Conservation (phyloP, 2,329 filamentous ascomycete species). For the Phialophora tarda region DNA sequence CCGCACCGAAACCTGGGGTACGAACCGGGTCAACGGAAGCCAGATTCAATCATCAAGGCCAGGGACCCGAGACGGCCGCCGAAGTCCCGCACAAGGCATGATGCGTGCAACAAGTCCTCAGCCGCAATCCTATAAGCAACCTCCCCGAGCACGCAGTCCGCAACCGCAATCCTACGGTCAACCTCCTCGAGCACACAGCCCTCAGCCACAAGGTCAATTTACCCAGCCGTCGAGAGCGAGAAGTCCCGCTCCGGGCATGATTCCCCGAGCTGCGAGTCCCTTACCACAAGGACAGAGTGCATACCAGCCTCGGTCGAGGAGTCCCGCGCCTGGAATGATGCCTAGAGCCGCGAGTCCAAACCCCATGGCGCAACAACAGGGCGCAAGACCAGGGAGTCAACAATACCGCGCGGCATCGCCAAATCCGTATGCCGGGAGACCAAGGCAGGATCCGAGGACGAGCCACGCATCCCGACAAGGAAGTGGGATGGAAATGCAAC, state of each 20-base stretch:
- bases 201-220: conserved; percentile 34
- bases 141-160: conserved; percentile 34
- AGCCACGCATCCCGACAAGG: conserved; percentile 33
- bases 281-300: not conserved
- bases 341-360: conserved; percentile 17
- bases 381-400: conserved; percentile 18
- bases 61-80: conserved; percentile 34
- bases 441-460: conserved; percentile 43
- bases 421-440: conserved; percentile 47
- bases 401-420: conserved; percentile 38
- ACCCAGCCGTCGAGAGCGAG: conserved; percentile 18
- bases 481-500: conserved; percentile 70
- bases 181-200: conserved; percentile 33
- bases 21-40: conserved; percentile 22
- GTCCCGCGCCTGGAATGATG: conserved; percentile 31
- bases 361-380: conserved; percentile 30
- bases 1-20: conserved; percentile 80
- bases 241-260: conserved; percentile 35
- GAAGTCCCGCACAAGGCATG: conserved; percentile 36
- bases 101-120: conserved; percentile 34
- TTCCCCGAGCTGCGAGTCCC: conserved; percentile 4
- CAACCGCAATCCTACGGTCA: conserved; percentile 37
- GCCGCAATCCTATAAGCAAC: conserved; percentile 22
- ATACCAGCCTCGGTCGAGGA: conserved; percentile 31
- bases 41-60: conserved; percentile 33